Evolutionary conservation across 78 protist genomes (phyloP), one percentile per base, ranked within the genome.

Genomic region (Speleostelium caveatum): DNA sequence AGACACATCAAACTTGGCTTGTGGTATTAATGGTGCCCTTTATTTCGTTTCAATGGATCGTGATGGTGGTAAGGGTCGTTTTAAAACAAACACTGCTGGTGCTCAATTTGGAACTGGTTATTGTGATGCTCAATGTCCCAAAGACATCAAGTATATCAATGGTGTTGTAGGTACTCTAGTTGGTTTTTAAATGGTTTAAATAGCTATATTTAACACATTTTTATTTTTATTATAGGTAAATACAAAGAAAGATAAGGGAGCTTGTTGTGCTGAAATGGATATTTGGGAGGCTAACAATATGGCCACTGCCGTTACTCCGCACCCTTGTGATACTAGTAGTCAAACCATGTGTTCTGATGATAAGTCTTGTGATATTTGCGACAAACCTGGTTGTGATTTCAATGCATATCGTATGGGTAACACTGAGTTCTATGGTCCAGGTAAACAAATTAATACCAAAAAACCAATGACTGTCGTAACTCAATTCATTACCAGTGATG

Each of bases 401-500:
- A 74, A 89, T 24, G 26, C 94, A 32, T 89, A 71, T 85, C 75
- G 94, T 30, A 56, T 77, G 56, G 94, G 94, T 21, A 59, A 89
- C 24, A 0, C 1, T 19, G 3, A 59, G 4, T 74, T 74, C 74
- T 77, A 16, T 36, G 94, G 94, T 10, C 66, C 58, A 16, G 80
- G 88, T 41, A 0, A 4, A 5, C 6, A 3, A 10, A 30, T 90
- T 51, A 89, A 90, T 67, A 78, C 94, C 21, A 90, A 14, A 8
- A 14, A 67, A 35, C 33, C n/a, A 10, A 14, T 92, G 38, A 78
- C 95, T 21, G 93, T n/a, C n/a, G n/a, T n/a, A n/a, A n/a, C n/a
- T n/a, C n/a, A n/a, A n/a, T n/a, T n/a, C n/a, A n/a, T n/a, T 92
- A 92, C 95, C 22, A n/a, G 32, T 39, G 95, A 92, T 73, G 83